Evolutionary conservation across 345 rosid genomes (phyloP), one percentile per base, ranked within the genome.

Genomic region (Salix brachista): DNA sequence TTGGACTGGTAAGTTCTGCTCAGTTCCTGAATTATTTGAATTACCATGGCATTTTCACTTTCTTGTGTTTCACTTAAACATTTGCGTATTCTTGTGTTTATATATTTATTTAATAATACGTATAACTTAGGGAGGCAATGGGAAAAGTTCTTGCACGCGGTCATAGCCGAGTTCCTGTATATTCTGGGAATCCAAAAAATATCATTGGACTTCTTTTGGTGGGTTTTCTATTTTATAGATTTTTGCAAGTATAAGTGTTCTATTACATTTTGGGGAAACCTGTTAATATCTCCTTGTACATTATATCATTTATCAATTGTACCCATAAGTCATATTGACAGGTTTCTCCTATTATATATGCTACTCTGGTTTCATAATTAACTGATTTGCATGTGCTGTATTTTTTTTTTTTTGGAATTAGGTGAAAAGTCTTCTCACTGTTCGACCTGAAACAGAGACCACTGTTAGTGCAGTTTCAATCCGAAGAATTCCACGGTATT

Each of bases 361-460:
- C 25, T 62, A 16, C 39, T 56, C 54, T 62, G 37, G 36, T 56
- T 78, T 67, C 58, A 60, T n/a, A 75, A 16, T 48, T 70, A 60
- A 10, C 34, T 75, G 62, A 69, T 67, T 36, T 62, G 14, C 73
- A 42, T 64, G 60, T 60, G 52, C 69, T 52, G 36, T 75, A 78
- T 56, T 54, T 41, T 64, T 30, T 2, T 79, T 54, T 48, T 72
- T 42, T 19, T 73, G 80, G 56, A 75, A 42, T 42, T 82, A 95
- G 99, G 98, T 91, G 83, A 96, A 93, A 91, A 93, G 91, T 76
- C 96, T 96, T 75, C 97, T 96, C 66, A 93, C 97, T 2, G 99
- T 96, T 67, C 91, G 98, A 66, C 97, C 99, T 61, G 99, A 96
- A 85, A 88, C 96, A 52, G 99, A 90, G 84, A 96, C 99, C 39